Conservation (phyloP, 495 filamentous ascomycete species). For the Apodospora peruviana region DNA sequence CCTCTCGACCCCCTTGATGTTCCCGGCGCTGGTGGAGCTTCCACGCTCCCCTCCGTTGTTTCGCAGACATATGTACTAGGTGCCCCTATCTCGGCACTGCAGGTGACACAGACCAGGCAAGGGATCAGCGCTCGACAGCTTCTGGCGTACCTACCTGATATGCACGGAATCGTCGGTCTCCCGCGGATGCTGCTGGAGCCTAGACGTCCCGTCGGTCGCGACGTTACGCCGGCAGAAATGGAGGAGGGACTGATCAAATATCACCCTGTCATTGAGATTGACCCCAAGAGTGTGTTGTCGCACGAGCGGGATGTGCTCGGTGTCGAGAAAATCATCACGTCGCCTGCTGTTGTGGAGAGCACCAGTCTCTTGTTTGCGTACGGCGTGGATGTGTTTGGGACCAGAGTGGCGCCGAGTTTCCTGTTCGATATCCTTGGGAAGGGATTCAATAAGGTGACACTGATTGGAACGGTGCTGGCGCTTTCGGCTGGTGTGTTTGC, state of each 20-base stretch:
- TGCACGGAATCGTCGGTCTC: constrained; percentile 70
- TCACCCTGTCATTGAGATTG: constrained; percentile 69
- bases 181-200: constrained; percentile 77
- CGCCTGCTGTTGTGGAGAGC: constrained; percentile 80
- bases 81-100: constrained; percentile 67
- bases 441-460: constrained; percentile 82
- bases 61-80: constrained; percentile 76
- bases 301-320: constrained; percentile 79
- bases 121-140: constrained; percentile 85
- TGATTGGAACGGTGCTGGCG: constrained; percentile 76
- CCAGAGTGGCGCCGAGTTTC: constrained; percentile 74
- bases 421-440: constrained; percentile 90
- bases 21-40: constrained; percentile 25
- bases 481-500: constrained; percentile 66
- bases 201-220: constrained; percentile 78
- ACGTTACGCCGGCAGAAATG: constrained; percentile 68
- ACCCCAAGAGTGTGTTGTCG: constrained; percentile 74
- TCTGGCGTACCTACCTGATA: constrained; percentile 65
- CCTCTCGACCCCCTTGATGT: constrained; percentile 51
- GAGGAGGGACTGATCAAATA: constrained; percentile 84
- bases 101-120: constrained; percentile 84
- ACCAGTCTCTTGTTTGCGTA: constrained; percentile 88
- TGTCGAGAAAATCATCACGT: constrained; percentile 63
- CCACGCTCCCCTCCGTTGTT: constrained; percentile 58
- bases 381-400: constrained; percentile 83